A percentile compares a stretch with the other conserved stretches of the same genome.
Evolutionary conservation across 768 basidiomycete genomes (phyloP).

Genomic region (Agrocybe pediades): DNA sequence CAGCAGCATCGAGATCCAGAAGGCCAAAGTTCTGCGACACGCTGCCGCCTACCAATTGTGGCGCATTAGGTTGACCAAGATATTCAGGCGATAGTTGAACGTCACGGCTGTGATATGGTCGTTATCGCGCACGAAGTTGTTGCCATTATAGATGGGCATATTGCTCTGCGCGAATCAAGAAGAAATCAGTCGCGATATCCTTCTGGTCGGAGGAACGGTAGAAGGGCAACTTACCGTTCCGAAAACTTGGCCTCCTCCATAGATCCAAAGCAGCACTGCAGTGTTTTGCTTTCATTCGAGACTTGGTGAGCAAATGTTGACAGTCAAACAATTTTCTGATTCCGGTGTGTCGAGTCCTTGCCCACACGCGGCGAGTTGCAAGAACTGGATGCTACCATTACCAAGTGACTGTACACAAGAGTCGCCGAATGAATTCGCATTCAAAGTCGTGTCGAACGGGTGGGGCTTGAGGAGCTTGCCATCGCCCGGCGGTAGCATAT

Average conservation of each 20-base stretch:
- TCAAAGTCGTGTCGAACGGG: conserved; percentile 16
- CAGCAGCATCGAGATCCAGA: conserved; percentile 38
- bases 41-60: conserved; percentile 28
- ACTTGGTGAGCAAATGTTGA: conserved; percentile 41
- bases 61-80: conserved; percentile 40
- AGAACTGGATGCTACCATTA: conserved; percentile 20
- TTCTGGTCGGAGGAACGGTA: neutral
- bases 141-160: conserved; percentile 26
- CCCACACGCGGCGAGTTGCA: conserved; percentile 20
- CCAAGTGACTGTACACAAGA: conserved; percentile 27
- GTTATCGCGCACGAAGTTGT: neutral
- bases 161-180: too few species aligned
- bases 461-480: conserved; percentile 28
- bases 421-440: conserved; percentile 29
- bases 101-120: neutral
- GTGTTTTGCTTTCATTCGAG: conserved; percentile 28
- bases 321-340: conserved; percentile 36
- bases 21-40: conserved; percentile 40
- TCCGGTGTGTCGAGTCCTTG: conserved; percentile 25
- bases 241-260: conserved; percentile 36
- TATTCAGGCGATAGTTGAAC: conserved; percentile 28
- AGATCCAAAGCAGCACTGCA: conserved; percentile 37
- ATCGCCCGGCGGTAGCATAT: conserved; percentile 31
- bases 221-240: conserved; percentile 28
- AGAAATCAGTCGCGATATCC: neutral